phyloP scores from a whole-genome alignment of 441 rosid species.

The Gossypium trilobum region DNA sequence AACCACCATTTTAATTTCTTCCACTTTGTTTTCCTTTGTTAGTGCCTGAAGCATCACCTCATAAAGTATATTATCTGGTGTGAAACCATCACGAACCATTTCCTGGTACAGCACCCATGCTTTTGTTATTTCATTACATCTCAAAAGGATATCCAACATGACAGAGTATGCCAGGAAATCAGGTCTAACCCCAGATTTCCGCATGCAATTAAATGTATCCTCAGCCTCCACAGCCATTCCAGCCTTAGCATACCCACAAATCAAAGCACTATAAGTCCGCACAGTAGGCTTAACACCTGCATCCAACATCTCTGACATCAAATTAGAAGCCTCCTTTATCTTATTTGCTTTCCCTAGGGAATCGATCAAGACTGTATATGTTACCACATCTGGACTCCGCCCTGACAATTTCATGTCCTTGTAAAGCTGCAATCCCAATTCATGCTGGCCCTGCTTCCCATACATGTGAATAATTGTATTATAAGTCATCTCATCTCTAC shows the following conservation, averaged over 20 bases:
- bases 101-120: constrained; percentile 53
- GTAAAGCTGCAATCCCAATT: constrained; percentile 61
- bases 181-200: constrained; percentile 66
- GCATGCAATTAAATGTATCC: constrained; percentile 65
- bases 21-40: constrained; percentile 41
- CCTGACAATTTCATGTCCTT: constrained; percentile 71
- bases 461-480: constrained; percentile 92
- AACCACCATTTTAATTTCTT: constrained; percentile 50
- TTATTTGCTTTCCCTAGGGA: constrained; percentile 78
- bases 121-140: constrained; percentile 51
- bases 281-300: constrained; percentile 70
- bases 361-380: constrained; percentile 83
- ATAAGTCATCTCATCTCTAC: constrained; percentile 79
- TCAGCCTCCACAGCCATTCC: constrained; percentile 78
- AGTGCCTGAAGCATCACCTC: constrained; percentile 49
- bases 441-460: constrained; percentile 77
- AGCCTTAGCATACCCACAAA: constrained; percentile 92
- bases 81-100: constrained; percentile 55
- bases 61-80: constrained; percentile 49
- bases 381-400: constrained; percentile 71
- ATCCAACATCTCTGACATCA: constrained; percentile 94
- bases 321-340: constrained; percentile 56
- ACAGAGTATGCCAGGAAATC: constrained; percentile 78
- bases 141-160: constrained; percentile 70
- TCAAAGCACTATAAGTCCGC: constrained; percentile 81